Conservation (phyloP, 495 filamentous ascomycete species). For the Talaromyces proteolyticus region DNA sequence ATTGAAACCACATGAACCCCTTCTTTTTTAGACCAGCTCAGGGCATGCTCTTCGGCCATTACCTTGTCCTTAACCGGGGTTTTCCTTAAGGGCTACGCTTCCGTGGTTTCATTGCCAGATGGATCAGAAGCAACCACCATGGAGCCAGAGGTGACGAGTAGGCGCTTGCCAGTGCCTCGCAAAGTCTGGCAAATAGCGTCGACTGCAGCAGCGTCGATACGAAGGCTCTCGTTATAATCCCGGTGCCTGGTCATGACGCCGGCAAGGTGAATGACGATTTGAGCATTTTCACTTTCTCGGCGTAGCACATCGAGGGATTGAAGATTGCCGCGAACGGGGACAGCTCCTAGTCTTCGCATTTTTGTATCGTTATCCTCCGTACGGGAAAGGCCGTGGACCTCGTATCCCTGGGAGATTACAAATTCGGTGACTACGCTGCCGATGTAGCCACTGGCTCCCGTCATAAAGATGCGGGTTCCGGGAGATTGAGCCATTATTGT, state of each 20-base stretch:
- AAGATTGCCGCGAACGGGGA: conserved; percentile 28
- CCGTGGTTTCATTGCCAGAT: conserved; percentile 25
- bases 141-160: conserved; percentile 27
- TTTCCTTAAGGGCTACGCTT: conserved; percentile 14
- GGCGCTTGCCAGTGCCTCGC: conserved; percentile 21
- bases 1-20: conserved; percentile 25
- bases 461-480: conserved; percentile 28
- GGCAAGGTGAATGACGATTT: conserved; percentile 32
- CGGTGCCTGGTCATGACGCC: conserved; percentile 9
- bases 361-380: conserved; percentile 19
- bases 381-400: conserved; percentile 30
- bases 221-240: conserved; percentile 7
- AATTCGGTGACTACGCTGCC: conserved; percentile 20
- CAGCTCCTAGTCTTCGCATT: conserved; percentile 23
- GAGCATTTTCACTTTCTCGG: conserved; percentile 22
- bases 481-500: background rate
- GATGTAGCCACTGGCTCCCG: conserved; percentile 36
- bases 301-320: conserved; percentile 22
- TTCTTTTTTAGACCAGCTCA: conserved; percentile 12
- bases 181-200: conserved; percentile 25
- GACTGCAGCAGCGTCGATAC: conserved; percentile 20
- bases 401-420: conserved; percentile 26
- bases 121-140: conserved; percentile 23
- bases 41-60: conserved; percentile 16
- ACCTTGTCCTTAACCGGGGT: conserved; percentile 18